A percentile compares a stretch with the other conserved stretches of the same genome.
Evolutionary conservation across 2,329 filamentous ascomycete genomes (phyloP).

Genomic region (Xylaria sp.): DNA sequence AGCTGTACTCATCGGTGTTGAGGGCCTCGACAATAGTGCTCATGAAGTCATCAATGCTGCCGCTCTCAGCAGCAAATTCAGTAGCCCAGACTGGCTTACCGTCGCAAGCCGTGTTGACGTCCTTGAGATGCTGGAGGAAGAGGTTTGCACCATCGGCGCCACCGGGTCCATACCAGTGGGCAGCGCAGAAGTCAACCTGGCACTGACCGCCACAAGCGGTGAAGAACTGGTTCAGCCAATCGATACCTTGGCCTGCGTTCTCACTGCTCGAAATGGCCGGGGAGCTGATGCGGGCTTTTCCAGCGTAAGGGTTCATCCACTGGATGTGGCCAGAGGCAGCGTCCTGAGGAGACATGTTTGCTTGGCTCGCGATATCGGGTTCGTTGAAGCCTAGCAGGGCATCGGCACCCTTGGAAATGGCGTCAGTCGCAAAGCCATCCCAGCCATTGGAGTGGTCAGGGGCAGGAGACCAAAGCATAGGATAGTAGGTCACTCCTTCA

Average conservation of each 20-base stretch:
- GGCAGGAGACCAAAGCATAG: slow-evolving; percentile 71
- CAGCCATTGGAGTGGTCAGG: slow-evolving; percentile 61
- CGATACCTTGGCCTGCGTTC: slow-evolving; percentile 60
- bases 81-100: slow-evolving; percentile 70
- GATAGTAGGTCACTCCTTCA: slow-evolving; percentile 67
- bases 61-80: slow-evolving; percentile 69
- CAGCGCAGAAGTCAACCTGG: slow-evolving; percentile 68
- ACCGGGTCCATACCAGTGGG: slow-evolving; percentile 72
- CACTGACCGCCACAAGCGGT: slow-evolving; percentile 62
- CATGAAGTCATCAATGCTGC: slow-evolving; percentile 62
- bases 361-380: slow-evolving; percentile 70
- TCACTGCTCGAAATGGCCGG: slow-evolving; percentile 73
- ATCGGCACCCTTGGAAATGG: slow-evolving; percentile 65
- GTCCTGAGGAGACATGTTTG: slow-evolving; percentile 63
- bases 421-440: slow-evolving; percentile 60
- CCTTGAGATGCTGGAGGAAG: slow-evolving; percentile 66
- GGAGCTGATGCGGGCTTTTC: slow-evolving; percentile 64
- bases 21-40: slow-evolving; percentile 59
- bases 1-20: slow-evolving; percentile 59
- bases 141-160: slow-evolving; percentile 54
- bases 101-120: slow-evolving; percentile 59
- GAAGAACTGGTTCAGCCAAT: slow-evolving; percentile 67
- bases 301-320: slow-evolving; percentile 66
- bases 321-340: slow-evolving; percentile 66
- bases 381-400: slow-evolving; percentile 78